Percentiles rank a stretch among this genome's conserved stretches.
Conservation (phyloP, 2,329 filamentous ascomycete species). For the Biscogniauxia sp. region DNA sequence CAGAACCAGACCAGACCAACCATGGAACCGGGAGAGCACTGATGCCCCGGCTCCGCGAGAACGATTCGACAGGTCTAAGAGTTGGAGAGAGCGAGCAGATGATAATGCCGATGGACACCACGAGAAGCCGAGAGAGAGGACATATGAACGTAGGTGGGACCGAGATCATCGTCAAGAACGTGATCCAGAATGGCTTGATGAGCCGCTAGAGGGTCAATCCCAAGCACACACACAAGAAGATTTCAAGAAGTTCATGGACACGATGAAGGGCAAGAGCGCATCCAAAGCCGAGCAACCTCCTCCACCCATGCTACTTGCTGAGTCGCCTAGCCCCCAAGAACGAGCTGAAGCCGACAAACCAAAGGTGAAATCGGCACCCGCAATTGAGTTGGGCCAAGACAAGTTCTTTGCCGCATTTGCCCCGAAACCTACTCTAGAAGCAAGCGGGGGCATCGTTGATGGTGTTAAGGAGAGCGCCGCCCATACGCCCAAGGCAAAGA, state of each 20-base stretch:
- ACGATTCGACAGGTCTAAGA: slow-evolving; percentile 57
- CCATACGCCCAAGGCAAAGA: slow-evolving; percentile 51
- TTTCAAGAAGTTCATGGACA: slow-evolving; percentile 91
- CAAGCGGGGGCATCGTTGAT: slow-evolving; percentile 51
- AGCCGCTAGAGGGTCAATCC: slow-evolving; percentile 65
- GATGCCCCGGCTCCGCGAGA: slow-evolving; percentile 42
- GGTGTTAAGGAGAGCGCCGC: slow-evolving; percentile 40
- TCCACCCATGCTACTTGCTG: slow-evolving; percentile 32
- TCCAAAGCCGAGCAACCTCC: slow-evolving; percentile 36
- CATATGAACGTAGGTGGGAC: slow-evolving; percentile 53
- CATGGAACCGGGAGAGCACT: slow-evolving; percentile 69
- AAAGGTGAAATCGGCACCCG: slow-evolving; percentile 58
- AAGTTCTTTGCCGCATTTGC: slow-evolving; percentile 70
- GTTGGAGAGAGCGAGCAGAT: slow-evolving; percentile 56
- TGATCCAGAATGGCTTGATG: slow-evolving; percentile 89
- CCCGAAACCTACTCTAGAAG: slow-evolving; percentile 38
- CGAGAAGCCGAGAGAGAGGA: slow-evolving; percentile 57
- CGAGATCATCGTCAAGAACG: slow-evolving; percentile 63
- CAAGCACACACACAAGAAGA: slow-evolving; percentile 82
- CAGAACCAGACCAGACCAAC: slow-evolving; percentile 65
- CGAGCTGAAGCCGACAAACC: slow-evolving; percentile 48
- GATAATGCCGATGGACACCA: slow-evolving; percentile 35
- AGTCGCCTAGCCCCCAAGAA: slow-evolving; percentile 37
- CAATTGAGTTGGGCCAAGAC: slow-evolving; percentile 67
- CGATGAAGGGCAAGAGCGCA: slow-evolving; percentile 66